phyloP scores from a whole-genome alignment of 2,329 filamentous ascomycete genomes.

The Paradendryphiella salina region DNA sequence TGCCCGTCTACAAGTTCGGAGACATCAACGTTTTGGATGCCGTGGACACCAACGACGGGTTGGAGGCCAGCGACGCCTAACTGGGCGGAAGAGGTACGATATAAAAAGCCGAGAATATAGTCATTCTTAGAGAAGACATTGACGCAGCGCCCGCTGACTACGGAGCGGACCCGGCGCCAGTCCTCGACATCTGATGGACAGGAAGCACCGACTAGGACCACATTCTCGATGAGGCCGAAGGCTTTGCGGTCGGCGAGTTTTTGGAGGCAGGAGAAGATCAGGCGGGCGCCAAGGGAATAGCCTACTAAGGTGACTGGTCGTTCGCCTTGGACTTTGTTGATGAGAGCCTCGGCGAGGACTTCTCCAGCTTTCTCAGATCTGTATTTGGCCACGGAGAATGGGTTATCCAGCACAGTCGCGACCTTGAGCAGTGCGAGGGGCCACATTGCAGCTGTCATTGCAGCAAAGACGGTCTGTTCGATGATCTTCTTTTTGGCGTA shows the following conservation, averaged over 20 bases:
- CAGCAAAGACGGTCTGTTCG: slow-evolving; percentile 58
- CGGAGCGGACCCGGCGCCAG: slow-evolving; percentile 76
- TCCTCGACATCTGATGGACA: slow-evolving; percentile 70
- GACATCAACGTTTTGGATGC: slow-evolving; percentile 63
- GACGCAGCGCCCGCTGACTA: slow-evolving; percentile 79
- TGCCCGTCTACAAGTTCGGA: slow-evolving; percentile 57
- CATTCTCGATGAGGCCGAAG: slow-evolving; percentile 82
- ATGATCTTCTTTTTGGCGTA: slow-evolving; percentile 75
- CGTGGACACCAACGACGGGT: slow-evolving; percentile 67
- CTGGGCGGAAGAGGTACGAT: slow-evolving; percentile 80
- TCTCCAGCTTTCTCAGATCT: slow-evolving; percentile 78
- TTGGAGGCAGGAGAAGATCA: slow-evolving; percentile 81
- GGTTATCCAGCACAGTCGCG: slow-evolving; percentile 71
- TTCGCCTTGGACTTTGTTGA: slow-evolving; percentile 81
- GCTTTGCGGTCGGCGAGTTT: slow-evolving; percentile 75
- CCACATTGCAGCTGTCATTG: slow-evolving; percentile 54
- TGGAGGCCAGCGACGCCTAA: slow-evolving; percentile 84
- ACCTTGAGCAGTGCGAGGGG: slow-evolving; percentile 54
- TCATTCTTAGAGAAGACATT: slow-evolving; percentile 90
- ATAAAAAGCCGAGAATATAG: slow-evolving; percentile 83
- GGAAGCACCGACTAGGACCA: slow-evolving; percentile 80
- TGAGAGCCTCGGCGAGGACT: slow-evolving; percentile 78
- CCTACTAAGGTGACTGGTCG: slow-evolving; percentile 78
- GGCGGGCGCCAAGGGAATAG: slow-evolving; percentile 77
- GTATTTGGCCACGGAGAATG: slow-evolving; percentile 75